These are phyloP conservation scores for Trichocladium antarcticum DNA, from an alignment of 495 filamentous ascomycete genomes.

Conservation along the genomic window DNA sequence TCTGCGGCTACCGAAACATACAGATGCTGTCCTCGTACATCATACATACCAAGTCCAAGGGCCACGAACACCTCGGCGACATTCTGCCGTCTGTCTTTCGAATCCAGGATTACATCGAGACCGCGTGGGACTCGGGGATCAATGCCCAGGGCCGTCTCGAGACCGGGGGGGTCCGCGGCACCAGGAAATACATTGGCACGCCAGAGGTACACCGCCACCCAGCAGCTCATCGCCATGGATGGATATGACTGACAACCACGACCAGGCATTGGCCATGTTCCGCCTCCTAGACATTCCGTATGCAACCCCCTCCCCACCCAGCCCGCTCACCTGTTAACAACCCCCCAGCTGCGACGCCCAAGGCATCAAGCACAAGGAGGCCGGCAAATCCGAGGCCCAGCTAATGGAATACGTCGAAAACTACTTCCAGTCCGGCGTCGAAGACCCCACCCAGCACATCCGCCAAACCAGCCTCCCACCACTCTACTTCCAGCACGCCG, in stretches of 20 bases:
- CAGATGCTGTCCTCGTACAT: slow-evolving; percentile 87
- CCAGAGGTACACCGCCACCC: slow-evolving; percentile 52
- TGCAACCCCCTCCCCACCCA: too few species aligned
- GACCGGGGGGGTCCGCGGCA: slow-evolving; percentile 79
- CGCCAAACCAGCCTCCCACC: slow-evolving; percentile 61
- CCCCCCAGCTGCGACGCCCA: slow-evolving; percentile 27
- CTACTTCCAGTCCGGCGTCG: slow-evolving; percentile 54
- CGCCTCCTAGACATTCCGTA: slow-evolving; percentile 48
- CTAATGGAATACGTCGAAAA: slow-evolving; percentile 58
- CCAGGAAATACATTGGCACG: slow-evolving; percentile 92
- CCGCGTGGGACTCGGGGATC: slow-evolving; percentile 81
- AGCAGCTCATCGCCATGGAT: background rate
- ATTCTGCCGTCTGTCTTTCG: slow-evolving; percentile 67
- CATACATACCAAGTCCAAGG: slow-evolving; percentile 43
- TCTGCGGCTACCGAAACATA: slow-evolving; percentile 97
- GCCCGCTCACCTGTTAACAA: background rate
- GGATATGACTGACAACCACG: background rate
- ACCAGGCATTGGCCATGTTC: slow-evolving; percentile 71
- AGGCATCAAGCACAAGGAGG: slow-evolving; percentile 27
- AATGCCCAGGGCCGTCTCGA: slow-evolving; percentile 61
- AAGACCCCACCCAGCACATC: slow-evolving; percentile 41
- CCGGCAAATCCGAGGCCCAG: slow-evolving; percentile 22
- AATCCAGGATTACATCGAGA: slow-evolving; percentile 82
- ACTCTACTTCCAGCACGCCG: slow-evolving; percentile 81
- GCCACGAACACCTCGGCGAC: slow-evolving; percentile 47